These are phyloP conservation scores for Colletotrichum chlorophyti DNA, from an alignment of 2,329 filamentous ascomycete species.

Conservation along the genomic window DNA sequence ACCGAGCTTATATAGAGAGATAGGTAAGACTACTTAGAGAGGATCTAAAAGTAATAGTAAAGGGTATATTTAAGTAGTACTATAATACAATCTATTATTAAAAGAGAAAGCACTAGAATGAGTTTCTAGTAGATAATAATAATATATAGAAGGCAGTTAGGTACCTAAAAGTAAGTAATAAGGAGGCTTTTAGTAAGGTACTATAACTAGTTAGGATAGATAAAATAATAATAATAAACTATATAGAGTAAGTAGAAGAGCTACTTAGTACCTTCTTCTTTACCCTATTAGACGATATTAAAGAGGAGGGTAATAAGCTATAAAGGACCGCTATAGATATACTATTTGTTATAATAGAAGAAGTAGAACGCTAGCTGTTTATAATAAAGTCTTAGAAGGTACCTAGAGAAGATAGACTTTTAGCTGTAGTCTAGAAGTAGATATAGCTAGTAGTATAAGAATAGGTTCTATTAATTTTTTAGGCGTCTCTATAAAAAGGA, in stretches of 20 bases:
- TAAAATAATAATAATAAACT: conserved; percentile 19
- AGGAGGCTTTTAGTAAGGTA: conserved; percentile 33
- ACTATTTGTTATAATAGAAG: conserved; percentile 31
- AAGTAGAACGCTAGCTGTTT: conserved; percentile 31
- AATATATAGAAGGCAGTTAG: conserved; percentile 39
- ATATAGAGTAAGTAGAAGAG: conserved; percentile 30
- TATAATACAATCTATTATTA: conserved; percentile 34
- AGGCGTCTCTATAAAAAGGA: conserved; percentile 18
- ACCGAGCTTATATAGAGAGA: conserved; percentile 31
- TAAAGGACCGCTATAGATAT: conserved; percentile 16
- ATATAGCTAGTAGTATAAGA: conserved; percentile 27
- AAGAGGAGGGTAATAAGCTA: conserved; percentile 30
- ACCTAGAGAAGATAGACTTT: conserved; percentile 31
- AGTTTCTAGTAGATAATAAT: conserved; percentile 35
- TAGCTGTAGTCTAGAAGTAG: conserved; percentile 29
- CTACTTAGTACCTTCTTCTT: conserved; percentile 32
- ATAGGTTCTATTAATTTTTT: conserved; percentile 28
- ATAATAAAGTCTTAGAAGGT: conserved; percentile 33
- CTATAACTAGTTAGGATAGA: conserved; percentile 31
- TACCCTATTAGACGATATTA: conserved; percentile 28
- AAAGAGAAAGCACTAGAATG: conserved; percentile 36
- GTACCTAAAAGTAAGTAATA: conserved; percentile 34
- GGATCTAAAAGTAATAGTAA: conserved; percentile 30
- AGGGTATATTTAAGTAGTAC: conserved; percentile 33
- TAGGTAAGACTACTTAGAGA: conserved; percentile 24